Conservation (phyloP, 2,329 filamentous ascomycete species). For the Orbilia ellipsospora region DNA sequence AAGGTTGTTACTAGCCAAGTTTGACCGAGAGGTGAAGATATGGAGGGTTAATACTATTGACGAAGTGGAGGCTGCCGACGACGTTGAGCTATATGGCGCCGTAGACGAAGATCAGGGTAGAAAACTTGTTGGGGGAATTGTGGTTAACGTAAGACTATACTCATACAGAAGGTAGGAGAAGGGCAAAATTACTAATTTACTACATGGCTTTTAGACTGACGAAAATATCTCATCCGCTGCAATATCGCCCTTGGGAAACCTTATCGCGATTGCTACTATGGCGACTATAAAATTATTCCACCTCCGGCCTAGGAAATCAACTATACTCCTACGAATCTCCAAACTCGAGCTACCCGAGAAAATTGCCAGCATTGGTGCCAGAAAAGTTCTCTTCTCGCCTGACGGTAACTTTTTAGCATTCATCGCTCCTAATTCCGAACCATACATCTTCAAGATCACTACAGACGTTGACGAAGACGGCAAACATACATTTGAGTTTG, state of each 20-base stretch:
- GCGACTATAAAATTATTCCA: conserved; percentile 82
- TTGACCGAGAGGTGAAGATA: conserved; percentile 85
- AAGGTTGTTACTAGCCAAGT: conserved; percentile 87
- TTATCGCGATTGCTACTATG: conserved; percentile 80
- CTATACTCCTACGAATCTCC: conserved; percentile 39
- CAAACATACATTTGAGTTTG: conserved; percentile 38
- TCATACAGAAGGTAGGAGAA: background rate
- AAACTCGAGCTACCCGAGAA: conserved; percentile 45
- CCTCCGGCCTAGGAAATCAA: conserved; percentile 67
- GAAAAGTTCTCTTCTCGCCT: conserved; percentile 75
- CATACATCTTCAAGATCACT: conserved; percentile 56
- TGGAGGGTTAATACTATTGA: conserved; percentile 74
- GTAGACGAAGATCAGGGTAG: conserved; percentile 64
- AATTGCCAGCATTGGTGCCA: conserved; percentile 73
- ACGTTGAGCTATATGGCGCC: conserved; percentile 59
- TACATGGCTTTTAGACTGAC: conserved; percentile 68
- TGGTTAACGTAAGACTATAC: conserved; percentile 64
- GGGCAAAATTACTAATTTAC: too few species aligned
- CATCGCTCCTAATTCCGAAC: conserved; percentile 65
- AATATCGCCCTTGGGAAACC: conserved; percentile 75
- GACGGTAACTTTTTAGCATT: conserved; percentile 76
- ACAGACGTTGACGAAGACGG: conserved; percentile 16
- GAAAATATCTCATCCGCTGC: conserved; percentile 82
- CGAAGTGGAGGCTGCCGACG: conserved; percentile 63
- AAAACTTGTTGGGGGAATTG: conserved; percentile 75